A percentile compares a stretch with the other conserved stretches of the same genome.
Evolutionary conservation across 768 basidiomycete genomes (phyloP).

Genomic region (Russula griseocarnosa): DNA sequence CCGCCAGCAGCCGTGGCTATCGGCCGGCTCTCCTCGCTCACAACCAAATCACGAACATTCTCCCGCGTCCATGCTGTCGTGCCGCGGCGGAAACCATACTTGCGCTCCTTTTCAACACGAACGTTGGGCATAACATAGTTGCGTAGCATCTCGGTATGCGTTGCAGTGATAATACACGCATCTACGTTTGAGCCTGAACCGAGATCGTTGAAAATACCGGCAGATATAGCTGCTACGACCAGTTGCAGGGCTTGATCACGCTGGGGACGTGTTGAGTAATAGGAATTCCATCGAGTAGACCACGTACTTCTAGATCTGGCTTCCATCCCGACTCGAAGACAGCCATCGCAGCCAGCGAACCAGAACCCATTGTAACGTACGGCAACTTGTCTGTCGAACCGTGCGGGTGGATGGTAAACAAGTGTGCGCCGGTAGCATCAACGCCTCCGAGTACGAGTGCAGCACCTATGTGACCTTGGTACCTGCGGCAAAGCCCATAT

Average conservation of each 20-base stretch:
- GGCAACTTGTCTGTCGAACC: constrained; percentile 98
- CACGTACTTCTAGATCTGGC: constrained; percentile 70
- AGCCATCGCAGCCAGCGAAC: constrained; percentile 96
- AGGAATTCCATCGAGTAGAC: constrained; percentile 3
- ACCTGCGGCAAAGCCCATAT: constrained; percentile 41
- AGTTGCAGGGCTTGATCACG: constrained; percentile 76
- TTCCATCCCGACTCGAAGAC: constrained; percentile 89
- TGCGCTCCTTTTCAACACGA: constrained; percentile 71
- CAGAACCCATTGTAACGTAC: constrained; percentile 98
- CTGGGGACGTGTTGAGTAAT: constrained; percentile 39
- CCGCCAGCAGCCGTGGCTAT: constrained; percentile 38
- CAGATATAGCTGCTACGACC: constrained; percentile 82
- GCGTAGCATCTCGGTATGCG: constrained; percentile 85
- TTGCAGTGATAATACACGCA: constrained; percentile 89
- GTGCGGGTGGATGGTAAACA: constrained; percentile 95
- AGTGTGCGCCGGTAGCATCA: constrained; percentile 88
- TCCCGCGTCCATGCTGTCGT: constrained; percentile 90
- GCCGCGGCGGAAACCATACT: constrained; percentile 67
- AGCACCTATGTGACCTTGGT: constrained; percentile 93
- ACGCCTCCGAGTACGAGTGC: constrained; percentile 96
- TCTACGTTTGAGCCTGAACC: constrained; percentile 99
- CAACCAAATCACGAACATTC: constrained; percentile 63
- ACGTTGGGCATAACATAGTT: constrained; percentile 92
- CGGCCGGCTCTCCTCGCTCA: constrained; percentile 62
- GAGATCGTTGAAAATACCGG: constrained; percentile 99